Percentiles rank a stretch among this genome's conserved stretches.
These are phyloP conservation scores for Wickerhamomyces pijperi DNA, from an alignment of 805 yeast genomes.

Conservation along the genomic window DNA sequence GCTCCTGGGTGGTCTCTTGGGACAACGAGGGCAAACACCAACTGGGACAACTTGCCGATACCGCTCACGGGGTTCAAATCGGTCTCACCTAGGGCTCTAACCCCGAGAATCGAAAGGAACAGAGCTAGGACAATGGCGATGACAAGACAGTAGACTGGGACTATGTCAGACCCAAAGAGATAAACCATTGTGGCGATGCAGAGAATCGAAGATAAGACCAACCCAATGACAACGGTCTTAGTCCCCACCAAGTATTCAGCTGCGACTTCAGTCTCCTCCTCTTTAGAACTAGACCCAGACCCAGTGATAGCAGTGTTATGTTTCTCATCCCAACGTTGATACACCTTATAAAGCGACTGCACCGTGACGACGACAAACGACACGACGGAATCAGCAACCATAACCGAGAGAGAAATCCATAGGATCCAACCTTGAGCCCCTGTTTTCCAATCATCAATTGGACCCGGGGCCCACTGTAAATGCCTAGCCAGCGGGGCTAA, in stretches of 20 bases:
- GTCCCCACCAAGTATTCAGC: constrained; percentile 38
- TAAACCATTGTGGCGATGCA: constrained; percentile 55
- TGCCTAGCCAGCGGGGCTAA: constrained; percentile 70
- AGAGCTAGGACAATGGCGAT: constrained; percentile 68
- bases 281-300: neutral
- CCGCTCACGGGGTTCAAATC: constrained; percentile 96
- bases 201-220: constrained; percentile 50
- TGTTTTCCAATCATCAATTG: constrained; percentile 81
- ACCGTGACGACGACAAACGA: constrained; percentile 56
- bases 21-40: constrained; percentile 72
- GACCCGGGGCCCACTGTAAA: constrained; percentile 82
- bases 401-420: constrained; percentile 86
- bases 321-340: neutral
- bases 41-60: constrained; percentile 86
- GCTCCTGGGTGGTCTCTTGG: constrained; percentile 71
- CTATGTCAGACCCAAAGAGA: constrained; percentile 53
- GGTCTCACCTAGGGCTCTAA: constrained; percentile 92
- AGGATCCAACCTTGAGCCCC: constrained; percentile 97
- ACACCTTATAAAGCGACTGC: constrained; percentile 26
- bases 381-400: constrained; percentile 86
- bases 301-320: neutral
- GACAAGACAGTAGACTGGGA: constrained; percentile 61
- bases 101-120: constrained; percentile 74
- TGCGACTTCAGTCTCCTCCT: constrained; percentile 18
- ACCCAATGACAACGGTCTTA: constrained; percentile 44